Conservation (phyloP, 371 early-diverging fungal species). For the Sporodiniella umbellata region DNA sequence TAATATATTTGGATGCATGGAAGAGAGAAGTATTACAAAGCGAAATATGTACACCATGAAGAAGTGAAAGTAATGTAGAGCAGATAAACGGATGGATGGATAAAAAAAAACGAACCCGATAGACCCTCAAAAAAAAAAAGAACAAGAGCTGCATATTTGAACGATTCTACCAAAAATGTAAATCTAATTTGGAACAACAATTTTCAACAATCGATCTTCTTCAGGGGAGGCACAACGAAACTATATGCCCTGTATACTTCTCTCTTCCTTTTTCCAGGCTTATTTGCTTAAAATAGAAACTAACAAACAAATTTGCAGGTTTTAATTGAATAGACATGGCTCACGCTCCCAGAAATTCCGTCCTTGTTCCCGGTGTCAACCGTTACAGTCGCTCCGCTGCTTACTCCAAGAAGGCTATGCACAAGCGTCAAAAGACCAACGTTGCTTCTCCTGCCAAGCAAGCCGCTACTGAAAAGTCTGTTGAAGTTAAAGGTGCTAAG, state of each 20-base stretch:
- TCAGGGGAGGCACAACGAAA: no score
- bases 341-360: slow-evolving; percentile 63
- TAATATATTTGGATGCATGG: neutral
- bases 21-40: neutral
- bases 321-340: slow-evolving; percentile 12
- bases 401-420: slow-evolving; percentile 77
- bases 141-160: neutral
- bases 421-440: slow-evolving; percentile 71
- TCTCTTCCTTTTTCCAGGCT: no score
- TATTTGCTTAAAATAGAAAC: no score
- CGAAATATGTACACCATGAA: no score
- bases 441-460: slow-evolving; percentile 44
- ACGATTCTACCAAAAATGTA: neutral
- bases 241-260: no score
- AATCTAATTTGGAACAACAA: neutral
- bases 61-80: neutral
- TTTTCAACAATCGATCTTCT: no score
- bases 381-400: slow-evolving; percentile 70
- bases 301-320: no score
- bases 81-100: slow-evolving; percentile 5
- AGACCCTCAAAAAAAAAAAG: neutral
- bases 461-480: slow-evolving; percentile 62
- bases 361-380: slow-evolving; percentile 77
- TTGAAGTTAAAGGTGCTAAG: slow-evolving; percentile 71
- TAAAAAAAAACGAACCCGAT: no score